These are phyloP conservation scores for Aspergillus viridinutans DNA, from an alignment of 2,329 filamentous ascomycete species.

Conservation along the genomic window DNA sequence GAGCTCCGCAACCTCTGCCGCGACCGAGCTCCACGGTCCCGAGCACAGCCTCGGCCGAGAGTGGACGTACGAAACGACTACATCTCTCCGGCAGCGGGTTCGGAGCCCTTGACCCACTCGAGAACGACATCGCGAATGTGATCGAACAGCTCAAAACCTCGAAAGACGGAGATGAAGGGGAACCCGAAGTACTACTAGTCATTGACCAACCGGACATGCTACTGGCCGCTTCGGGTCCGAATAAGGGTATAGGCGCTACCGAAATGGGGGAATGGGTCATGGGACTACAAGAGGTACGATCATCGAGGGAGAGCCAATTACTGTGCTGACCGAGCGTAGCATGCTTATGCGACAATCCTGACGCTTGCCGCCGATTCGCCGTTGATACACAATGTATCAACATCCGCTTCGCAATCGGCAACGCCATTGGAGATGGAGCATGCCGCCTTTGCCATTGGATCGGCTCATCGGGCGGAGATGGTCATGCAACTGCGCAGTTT, in stretches of 20 bases:
- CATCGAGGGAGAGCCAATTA: background rate
- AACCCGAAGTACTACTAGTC: slow-evolving; percentile 51
- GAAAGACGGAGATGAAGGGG: slow-evolving; percentile 16
- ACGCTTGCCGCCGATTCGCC: slow-evolving; percentile 70
- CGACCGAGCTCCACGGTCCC: slow-evolving; percentile 3
- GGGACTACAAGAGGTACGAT: slow-evolving; percentile 59
- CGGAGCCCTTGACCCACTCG: slow-evolving; percentile 29
- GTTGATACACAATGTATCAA: slow-evolving; percentile 51
- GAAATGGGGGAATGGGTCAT: slow-evolving; percentile 56
- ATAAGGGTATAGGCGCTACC: slow-evolving; percentile 38
- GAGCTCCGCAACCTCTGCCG: slow-evolving; percentile 13
- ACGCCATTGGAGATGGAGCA: slow-evolving; percentile 68
- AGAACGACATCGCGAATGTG: slow-evolving; percentile 31
- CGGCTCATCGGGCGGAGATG: slow-evolving; percentile 70
- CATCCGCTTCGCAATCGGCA: slow-evolving; percentile 40
- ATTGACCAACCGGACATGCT: slow-evolving; percentile 64
- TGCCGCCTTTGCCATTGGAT: slow-evolving; percentile 64
- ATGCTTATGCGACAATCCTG: slow-evolving; percentile 62
- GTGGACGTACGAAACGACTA: slow-evolving; percentile 23
- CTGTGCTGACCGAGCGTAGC: slow-evolving; percentile 35
- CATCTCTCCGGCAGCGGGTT: slow-evolving; percentile 27
- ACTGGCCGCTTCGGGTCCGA: slow-evolving; percentile 54
- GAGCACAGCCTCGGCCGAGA: slow-evolving; percentile 15
- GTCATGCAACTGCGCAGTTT: slow-evolving; percentile 70
- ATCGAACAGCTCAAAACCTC: slow-evolving; percentile 27